Base-by-base conservation (phyloP, 1,284 basidiomycete species). In the Inonotus hispidus region DNA sequence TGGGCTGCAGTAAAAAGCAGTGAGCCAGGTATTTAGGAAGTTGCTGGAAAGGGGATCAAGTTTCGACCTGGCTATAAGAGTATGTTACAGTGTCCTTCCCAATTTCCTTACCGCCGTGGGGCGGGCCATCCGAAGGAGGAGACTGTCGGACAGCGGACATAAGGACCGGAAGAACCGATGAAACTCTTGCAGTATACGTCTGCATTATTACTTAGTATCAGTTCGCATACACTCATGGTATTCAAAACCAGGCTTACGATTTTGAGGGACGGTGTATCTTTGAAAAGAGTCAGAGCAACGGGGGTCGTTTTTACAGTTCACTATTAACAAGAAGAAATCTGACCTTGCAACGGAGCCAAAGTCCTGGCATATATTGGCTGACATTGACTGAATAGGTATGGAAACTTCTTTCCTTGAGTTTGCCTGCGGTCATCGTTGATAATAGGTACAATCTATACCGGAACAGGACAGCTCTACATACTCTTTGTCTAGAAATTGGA, bases 401-500 rank as follows among this genome's bases (percentile, higher is more conserved):
- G 91, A 73, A 91, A 88, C 60, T 79, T 77, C 69, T 93, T 92
- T 23, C 90, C 90, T 64, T 93, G 91, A 0, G 95, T 98, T 74
- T 98, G 95, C 64, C 90, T 91, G 63, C n/a, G 27, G 21, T 35
- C 50, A n/a, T n/a, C 8, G 25, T 49, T 7, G 29, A 47, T 13
- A 52, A 52, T 10, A 8, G n/a, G 11, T n/a, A 52, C n/a, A 11
- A 16, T 49, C 56, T 32, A 23, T 13, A 45, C 13, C 58, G 47
- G 29, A 56, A 43, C 38, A 2, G 49, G 41, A 23, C 2, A 25
- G 21, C 6, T 35, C 37, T 29, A 73, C 82, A 61, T 69, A 92
- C 87, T 90, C 85, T 67, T 93, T 90, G 39, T 84, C 84, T 35
- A 98, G 81, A 94, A 95, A 99, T 63, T 96, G 95, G n/a, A 99